Conservation (phyloP, 2,329 filamentous ascomycete genomes). For the Neocucurbitaria cava region DNA sequence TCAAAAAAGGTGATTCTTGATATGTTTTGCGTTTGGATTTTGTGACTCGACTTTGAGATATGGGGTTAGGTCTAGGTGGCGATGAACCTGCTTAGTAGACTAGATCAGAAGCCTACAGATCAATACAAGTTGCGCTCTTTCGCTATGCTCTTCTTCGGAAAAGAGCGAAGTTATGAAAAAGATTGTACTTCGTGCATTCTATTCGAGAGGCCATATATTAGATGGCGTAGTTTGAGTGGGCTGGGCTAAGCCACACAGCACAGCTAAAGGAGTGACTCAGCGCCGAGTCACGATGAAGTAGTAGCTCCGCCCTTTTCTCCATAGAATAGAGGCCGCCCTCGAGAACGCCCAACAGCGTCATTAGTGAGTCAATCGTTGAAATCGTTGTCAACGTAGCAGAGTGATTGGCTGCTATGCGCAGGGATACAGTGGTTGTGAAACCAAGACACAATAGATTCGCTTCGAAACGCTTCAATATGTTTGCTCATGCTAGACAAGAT, state of each 20-base stretch:
- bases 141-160: neutral
- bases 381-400: neutral
- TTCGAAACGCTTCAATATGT: conserved; percentile 1
- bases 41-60: neutral
- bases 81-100: neutral
- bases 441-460: neutral
- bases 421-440: neutral
- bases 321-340: neutral
- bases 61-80: neutral
- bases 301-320: neutral
- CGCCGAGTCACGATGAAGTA: neutral
- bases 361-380: neutral
- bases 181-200: too few species aligned
- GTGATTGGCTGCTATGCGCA: too few species aligned
- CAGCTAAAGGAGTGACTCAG: neutral
- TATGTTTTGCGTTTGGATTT: neutral
- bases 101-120: neutral
- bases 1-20: neutral
- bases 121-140: neutral
- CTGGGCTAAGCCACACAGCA: neutral
- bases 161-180: too few species aligned
- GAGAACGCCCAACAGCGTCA: neutral
- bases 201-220: neutral
- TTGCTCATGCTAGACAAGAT: conserved; percentile 4
- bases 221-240: neutral